A percentile compares a stretch with the other conserved stretches of the same genome.
These are phyloP conservation scores for Ophiosphaerella herpotricha DNA, from an alignment of 2,329 filamentous ascomycete genomes.

Conservation along the genomic window DNA sequence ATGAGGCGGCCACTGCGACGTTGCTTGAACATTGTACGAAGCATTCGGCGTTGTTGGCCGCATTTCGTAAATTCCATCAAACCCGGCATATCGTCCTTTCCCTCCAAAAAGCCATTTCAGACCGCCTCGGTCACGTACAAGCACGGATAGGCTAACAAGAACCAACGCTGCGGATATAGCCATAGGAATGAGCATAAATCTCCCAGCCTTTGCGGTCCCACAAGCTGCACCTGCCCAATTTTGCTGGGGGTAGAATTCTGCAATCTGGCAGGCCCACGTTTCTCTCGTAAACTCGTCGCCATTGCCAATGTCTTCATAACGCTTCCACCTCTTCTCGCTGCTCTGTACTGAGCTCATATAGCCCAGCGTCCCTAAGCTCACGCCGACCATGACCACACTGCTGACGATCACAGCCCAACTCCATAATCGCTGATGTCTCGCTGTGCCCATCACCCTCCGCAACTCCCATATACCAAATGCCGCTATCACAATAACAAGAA, in stretches of 20 bases:
- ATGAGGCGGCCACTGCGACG: conserved; percentile 3
- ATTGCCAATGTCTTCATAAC: conserved; percentile 19
- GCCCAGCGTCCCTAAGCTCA: conserved; percentile 24
- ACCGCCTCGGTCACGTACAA: conserved; percentile 32
- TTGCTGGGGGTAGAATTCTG: conserved; percentile 17
- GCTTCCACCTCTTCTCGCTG: conserved; percentile 19
- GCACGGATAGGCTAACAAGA: conserved; percentile 22
- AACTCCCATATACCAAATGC: conserved; percentile 37
- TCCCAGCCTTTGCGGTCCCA: conserved; percentile 27
- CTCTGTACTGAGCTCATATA: conserved; percentile 27
- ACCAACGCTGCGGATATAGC: conserved; percentile 23
- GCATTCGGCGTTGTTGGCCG: conserved; percentile 4
- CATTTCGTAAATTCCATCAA: conserved; percentile 32
- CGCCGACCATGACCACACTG: conserved; percentile 18
- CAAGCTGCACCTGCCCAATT: conserved; percentile 33
- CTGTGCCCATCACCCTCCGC: conserved; percentile 29
- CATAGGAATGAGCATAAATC: conserved; percentile 30
- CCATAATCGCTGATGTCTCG: conserved; percentile 29
- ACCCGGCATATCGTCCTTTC: conserved; percentile 33
- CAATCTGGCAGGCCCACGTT: conserved; percentile 34
- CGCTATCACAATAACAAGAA: conserved; percentile 22
- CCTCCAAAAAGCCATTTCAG: conserved; percentile 33
- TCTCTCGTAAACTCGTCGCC: conserved; percentile 26
- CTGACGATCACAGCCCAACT: conserved; percentile 27
- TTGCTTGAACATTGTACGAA: conserved; percentile 3